Evolutionary conservation across 2,329 filamentous ascomycete species (phyloP), one percentile per base, ranked within the genome.

Genomic region (Colletotrichum sidae): DNA sequence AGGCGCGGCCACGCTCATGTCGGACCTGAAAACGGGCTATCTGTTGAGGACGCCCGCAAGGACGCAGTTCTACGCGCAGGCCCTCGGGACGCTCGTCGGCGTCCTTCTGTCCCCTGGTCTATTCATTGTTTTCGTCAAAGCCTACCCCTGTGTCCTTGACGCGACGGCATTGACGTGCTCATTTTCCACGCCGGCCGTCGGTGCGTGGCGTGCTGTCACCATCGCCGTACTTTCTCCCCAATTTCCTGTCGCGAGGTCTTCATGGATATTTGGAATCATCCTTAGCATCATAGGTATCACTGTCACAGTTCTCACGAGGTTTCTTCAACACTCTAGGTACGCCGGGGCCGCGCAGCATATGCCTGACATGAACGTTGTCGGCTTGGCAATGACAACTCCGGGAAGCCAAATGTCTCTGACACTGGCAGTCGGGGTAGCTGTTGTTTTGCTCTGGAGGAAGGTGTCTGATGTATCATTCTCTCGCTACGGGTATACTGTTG

Each of bases 81-180:
- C 39, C 11, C 35, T 56, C 33, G 54, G 42, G 4, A 56, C 42
- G 2, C n/a, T 47, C 6, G 33, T 47, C 3, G 25, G 42, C 8
- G 33, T 17, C 13, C 12, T 56, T 17, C 4, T 56, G 13, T 10
- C 44, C 4, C 54, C 54, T 8, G 8, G 8, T 11, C 3, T 56
- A 4, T 56, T 56, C 33, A 2, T 46, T 4, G 13, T 56, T 10
- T 56, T 56, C 13, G 17, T 34, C 25, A 35, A 8, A 15, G 44
- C 54, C 6, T 56, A 10, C 35, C 54, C 54, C 4, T 56, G 54
- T 34, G 25, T 56, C 25, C 10, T 56, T 8, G 42, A 56, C n/a
- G 25, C 44, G 12, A 15, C 7, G 17, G 25, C 13, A 6, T 5
- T 13, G 10, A 39, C 10, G 6, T 56, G 54, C 42, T 34, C 13